Base-by-base conservation (phyloP, 768 basidiomycete genomes). In the Chlorophyllum brunneum region DNA sequence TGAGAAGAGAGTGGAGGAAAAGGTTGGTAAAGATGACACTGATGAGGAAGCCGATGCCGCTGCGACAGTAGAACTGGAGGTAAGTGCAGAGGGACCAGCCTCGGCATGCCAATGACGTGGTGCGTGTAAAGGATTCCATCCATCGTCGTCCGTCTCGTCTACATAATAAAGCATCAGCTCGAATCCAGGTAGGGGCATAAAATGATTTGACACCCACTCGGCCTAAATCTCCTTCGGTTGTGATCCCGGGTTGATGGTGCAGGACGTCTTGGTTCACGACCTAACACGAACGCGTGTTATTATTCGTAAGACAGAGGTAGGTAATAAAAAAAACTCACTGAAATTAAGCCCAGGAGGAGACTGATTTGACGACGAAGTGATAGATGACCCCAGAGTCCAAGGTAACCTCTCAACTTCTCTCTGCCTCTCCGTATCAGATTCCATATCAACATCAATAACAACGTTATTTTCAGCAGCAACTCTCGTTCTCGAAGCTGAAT, bases 331-430 rank as follows among this genome's bases (percentile, higher is more conserved):
- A 20, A 39, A 9, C 24, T 31, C 24, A 49, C 20, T 4, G 27
- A 46, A 39, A 16, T 39, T 30, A n/a, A 31, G 15, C 13, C 36
- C 34, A 30, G 44, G 42, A 5, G 44, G 24, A 2, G 22, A 11
- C 13, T 29, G 30, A 38, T 36, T n/a, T 11, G 34, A 29, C 26
- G 44, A 31, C 8, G 51, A 46, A 6, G 51, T 37, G 26, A 20
- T 36, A 36, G 51, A 38, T 5, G 44, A 30, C 16, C 43, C 43
- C 22, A 53, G 24, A 2, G 51, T 45, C 51, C 51, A 53, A 38
- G 43, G 51, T 40, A 53, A 33, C 13, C 51, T 53, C n/a, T 53
- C 51, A 13, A 45, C 43, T 29, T 46, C 51, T 6, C 51, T 39
- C 18, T 45, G 42, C 23, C 51, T 45, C 27, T 53, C 51, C 36